These are phyloP conservation scores for Podila clonocystis DNA, from an alignment of 192 early-diverging fungal genomes.

Conservation along the genomic window DNA sequence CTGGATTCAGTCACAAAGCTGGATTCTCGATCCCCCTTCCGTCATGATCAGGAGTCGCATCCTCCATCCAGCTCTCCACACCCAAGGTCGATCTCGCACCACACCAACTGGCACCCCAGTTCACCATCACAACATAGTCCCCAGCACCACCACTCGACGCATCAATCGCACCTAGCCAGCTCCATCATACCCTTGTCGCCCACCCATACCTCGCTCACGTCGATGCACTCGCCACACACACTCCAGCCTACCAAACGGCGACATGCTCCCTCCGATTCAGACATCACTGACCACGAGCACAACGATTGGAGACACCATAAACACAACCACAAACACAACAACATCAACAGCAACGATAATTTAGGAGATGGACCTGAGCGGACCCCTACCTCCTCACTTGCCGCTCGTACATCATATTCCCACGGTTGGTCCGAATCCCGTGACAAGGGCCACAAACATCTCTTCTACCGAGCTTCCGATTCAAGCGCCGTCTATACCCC, in stretches of 20 bases:
- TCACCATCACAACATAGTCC: too few species aligned
- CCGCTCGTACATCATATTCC: neutral
- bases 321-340: neutral
- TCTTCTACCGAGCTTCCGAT: neutral
- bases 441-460: neutral
- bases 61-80: too few species aligned
- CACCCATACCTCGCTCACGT: neutral
- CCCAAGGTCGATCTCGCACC: too few species aligned
- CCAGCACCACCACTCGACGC: too few species aligned
- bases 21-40: too few species aligned
- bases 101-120: too few species aligned
- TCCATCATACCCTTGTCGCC: too few species aligned
- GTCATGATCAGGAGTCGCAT: too few species aligned
- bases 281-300: neutral
- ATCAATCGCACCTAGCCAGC: too few species aligned
- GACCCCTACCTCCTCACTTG: neutral
- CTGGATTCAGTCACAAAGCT: too few species aligned
- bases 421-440: neutral
- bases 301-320: neutral
- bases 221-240: neutral
- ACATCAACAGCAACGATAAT: constrained; percentile 5
- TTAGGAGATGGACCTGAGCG: too few species aligned
- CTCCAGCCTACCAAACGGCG: neutral
- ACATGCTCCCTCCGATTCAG: neutral
- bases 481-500: neutral